phyloP scores from a whole-genome alignment of 1,139 yeast species.

The Sugiyamaella castrensis region DNA sequence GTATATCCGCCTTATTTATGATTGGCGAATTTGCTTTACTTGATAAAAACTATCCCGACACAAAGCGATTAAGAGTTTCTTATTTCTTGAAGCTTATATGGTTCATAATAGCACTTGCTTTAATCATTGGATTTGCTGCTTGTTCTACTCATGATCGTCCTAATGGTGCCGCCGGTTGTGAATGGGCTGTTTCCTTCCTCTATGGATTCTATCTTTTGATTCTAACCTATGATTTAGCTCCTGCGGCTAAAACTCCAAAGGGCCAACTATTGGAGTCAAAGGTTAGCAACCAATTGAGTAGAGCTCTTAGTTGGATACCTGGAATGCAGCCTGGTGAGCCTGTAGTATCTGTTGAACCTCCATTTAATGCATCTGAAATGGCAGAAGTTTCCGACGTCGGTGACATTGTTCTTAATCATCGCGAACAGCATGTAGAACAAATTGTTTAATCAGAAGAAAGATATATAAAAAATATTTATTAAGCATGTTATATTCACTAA shows the following conservation, averaged over 20 bases:
- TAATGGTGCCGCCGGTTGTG: slow-evolving; percentile 59
- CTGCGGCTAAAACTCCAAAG: slow-evolving; percentile 35
- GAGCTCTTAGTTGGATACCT: slow-evolving; percentile 26
- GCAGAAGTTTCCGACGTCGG: slow-evolving; percentile 19
- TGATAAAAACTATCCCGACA: slow-evolving; percentile 50
- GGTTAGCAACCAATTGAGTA: slow-evolving; percentile 7
- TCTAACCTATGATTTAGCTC: slow-evolving; percentile 68
- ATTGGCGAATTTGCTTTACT: slow-evolving; percentile 59
- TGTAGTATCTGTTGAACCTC: slow-evolving; percentile 16
- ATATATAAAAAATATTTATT: no score
- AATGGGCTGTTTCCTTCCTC: slow-evolving; percentile 83
- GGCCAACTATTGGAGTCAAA: slow-evolving; percentile 26
- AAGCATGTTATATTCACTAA: no score
- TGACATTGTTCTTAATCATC: slow-evolving; percentile 19
- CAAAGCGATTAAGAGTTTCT: slow-evolving; percentile 43
- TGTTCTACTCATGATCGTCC: slow-evolving; percentile 42
- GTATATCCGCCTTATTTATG: slow-evolving; percentile 60
- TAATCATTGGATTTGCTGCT: slow-evolving; percentile 69
- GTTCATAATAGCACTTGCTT: slow-evolving; percentile 63
- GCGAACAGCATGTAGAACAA: slow-evolving; percentile 10
- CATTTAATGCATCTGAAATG: slow-evolving; percentile 21
- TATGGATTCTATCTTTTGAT: slow-evolving; percentile 68
- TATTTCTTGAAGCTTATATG: slow-evolving; percentile 55
- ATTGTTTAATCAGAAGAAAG: neutral
- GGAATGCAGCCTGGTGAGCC: slow-evolving; percentile 13